Conservation (phyloP, 805 yeast species). For the Starmerella scarabaei region DNA sequence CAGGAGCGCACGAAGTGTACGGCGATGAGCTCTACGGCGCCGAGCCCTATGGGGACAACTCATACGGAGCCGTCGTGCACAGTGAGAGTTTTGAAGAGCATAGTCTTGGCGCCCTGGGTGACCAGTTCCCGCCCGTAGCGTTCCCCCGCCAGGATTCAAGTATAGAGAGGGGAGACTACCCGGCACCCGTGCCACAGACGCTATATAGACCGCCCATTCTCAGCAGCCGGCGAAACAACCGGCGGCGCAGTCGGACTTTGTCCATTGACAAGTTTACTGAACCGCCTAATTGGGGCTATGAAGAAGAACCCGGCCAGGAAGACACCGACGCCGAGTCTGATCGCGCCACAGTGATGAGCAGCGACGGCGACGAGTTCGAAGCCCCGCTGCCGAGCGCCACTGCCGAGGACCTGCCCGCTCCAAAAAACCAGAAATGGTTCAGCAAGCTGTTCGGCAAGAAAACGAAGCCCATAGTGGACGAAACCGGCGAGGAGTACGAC, state of each 20-base stretch:
- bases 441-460: neutral
- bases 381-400: neutral
- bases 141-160: too few relatives aligned
- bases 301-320: neutral
- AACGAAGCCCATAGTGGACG: slow-evolving; percentile 6
- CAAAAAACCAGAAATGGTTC: neutral
- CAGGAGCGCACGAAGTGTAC: slow-evolving; percentile 1
- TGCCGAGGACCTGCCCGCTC: neutral
- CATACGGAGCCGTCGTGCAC: neutral
- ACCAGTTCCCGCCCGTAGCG: too few relatives aligned
- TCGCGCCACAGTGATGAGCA: slow-evolving; percentile 24
- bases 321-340: slow-evolving; percentile 21
- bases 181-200: slow-evolving; percentile 29
- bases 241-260: slow-evolving; percentile 2
- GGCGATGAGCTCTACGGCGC: slow-evolving; percentile 1
- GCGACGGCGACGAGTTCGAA: slow-evolving; percentile 20
- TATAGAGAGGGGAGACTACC: too few relatives aligned
- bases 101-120: too few relatives aligned
- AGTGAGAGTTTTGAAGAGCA: neutral
- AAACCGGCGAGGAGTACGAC: slow-evolving; percentile 13
- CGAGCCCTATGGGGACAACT: neutral
- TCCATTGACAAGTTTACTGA: slow-evolving; percentile 6
- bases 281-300: slow-evolving; percentile 20
- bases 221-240: slow-evolving; percentile 10
- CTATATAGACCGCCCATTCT: slow-evolving; percentile 27